phyloP scores from a whole-genome alignment of 805 yeast species.

The Hanseniaspora vineae region DNA sequence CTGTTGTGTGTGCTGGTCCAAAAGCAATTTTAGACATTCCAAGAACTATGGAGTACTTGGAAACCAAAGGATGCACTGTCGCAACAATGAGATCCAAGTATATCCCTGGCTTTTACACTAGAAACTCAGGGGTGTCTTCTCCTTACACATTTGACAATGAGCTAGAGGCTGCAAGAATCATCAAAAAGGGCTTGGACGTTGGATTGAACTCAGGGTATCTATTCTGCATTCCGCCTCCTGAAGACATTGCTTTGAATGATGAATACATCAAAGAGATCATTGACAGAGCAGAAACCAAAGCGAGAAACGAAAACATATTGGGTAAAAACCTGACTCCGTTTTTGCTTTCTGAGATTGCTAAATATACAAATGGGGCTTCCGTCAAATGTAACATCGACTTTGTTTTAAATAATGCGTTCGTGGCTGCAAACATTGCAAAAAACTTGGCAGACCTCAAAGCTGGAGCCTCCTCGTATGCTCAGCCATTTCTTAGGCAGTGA shows the following conservation, averaged over 20 bases:
- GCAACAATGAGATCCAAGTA: constrained; percentile 44
- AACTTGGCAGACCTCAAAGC: constrained; percentile 28
- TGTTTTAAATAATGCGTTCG: constrained; percentile 61
- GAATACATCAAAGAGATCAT: constrained; percentile 43
- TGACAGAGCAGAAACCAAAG: constrained; percentile 43
- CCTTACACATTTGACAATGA: constrained; percentile 50
- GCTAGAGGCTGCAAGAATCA: constrained; percentile 47
- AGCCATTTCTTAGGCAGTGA: not conserved
- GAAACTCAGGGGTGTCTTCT: constrained; percentile 61
- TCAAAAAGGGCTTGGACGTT: constrained; percentile 37
- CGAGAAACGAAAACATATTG: constrained; percentile 34
- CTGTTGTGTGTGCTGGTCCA: constrained; percentile 90
- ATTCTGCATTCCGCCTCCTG: constrained; percentile 76
- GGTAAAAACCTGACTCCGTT: constrained; percentile 81
- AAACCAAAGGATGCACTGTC: constrained; percentile 84
- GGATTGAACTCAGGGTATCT: constrained; percentile 53
- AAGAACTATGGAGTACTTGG: constrained; percentile 73
- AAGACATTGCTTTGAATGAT: constrained; percentile 42
- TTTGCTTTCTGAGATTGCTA: constrained; percentile 49
- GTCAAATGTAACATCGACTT: constrained; percentile 60
- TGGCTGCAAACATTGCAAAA: constrained; percentile 56
- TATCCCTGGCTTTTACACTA: constrained; percentile 73
- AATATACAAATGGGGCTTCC: constrained; percentile 56
- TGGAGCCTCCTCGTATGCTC: not conserved
- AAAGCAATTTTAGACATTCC: constrained; percentile 73